These are phyloP conservation scores for Elongisporangium senticosum DNA, from an alignment of 352 stramenopile species.

Conservation along the genomic window DNA sequence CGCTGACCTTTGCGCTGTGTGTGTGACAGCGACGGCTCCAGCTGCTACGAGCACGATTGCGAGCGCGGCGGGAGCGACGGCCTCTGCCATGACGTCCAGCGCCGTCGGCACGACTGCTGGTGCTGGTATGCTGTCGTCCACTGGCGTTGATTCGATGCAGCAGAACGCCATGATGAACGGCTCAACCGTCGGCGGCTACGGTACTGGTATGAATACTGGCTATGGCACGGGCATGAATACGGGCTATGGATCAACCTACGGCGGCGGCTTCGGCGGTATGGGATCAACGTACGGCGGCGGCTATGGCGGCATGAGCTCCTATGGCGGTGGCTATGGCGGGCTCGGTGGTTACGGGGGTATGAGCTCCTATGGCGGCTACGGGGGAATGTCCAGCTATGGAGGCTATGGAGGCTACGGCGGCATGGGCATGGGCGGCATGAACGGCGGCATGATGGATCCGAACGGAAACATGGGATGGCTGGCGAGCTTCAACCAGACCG, in stretches of 20 bases:
- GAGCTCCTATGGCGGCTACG: conserved; percentile 24
- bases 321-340: conserved; percentile 16
- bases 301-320: conserved; percentile 25
- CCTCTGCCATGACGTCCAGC: conserved; percentile 1
- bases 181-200: conserved; percentile 13
- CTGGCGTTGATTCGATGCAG: conserved; percentile 7
- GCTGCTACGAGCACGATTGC: conserved; percentile 10
- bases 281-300: conserved; percentile 23
- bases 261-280: conserved; percentile 18
- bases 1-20: conserved; percentile 5
- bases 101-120: conserved; percentile 1
- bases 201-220: conserved; percentile 12
- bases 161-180: conserved; percentile 4
- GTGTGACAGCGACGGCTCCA: conserved; percentile 10
- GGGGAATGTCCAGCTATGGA: conserved; percentile 29
- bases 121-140: conserved; percentile 4
- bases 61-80: neutral
- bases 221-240: conserved; percentile 19
- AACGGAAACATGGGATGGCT: conserved; percentile 55
- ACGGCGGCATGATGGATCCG: conserved; percentile 45
- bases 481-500: conserved; percentile 60
- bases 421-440: conserved; percentile 26
- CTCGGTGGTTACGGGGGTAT: conserved; percentile 21
- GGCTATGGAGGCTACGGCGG: conserved; percentile 30
- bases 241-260: conserved; percentile 19